These are phyloP conservation scores for Paspalum vaginatum DNA, from an alignment of 176 grass and related monocot genomes.

Conservation along the genomic window DNA sequence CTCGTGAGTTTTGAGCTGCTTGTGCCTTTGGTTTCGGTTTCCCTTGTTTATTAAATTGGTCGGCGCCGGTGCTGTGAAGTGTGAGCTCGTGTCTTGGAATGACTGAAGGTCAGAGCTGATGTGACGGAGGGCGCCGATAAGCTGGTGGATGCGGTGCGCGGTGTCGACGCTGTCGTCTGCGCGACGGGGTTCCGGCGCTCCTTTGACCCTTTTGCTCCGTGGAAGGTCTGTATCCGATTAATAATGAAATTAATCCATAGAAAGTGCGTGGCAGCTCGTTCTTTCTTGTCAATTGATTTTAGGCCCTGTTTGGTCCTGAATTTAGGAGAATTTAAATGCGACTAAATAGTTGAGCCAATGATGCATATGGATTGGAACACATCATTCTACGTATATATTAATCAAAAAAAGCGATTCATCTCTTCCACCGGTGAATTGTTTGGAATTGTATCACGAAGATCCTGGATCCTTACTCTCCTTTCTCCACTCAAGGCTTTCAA, in stretches of 20 bases:
- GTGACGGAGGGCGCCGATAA: slow-evolving; percentile 60
- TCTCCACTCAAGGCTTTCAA: no score
- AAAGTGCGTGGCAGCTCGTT: background rate
- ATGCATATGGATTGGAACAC: no score
- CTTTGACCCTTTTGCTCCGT: slow-evolving; percentile 67
- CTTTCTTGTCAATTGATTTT: background rate
- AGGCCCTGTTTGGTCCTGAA: no score
- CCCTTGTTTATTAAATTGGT: slow-evolving; percentile 20
- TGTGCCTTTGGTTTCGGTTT: background rate
- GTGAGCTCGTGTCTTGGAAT: slow-evolving; percentile 13
- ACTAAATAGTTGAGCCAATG: no score
- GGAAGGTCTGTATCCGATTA: slow-evolving; percentile 64
- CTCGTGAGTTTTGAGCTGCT: slow-evolving; percentile 51
- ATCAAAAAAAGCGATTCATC: no score
- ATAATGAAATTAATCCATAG: background rate
- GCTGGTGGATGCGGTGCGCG: slow-evolving; percentile 54
- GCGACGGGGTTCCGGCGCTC: slow-evolving; percentile 69
- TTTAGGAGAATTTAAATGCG: no score
- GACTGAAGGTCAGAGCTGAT: slow-evolving; percentile 61
- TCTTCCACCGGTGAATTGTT: no score
- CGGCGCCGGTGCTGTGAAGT: background rate
- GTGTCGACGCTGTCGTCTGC: slow-evolving; percentile 63
- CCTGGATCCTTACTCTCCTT: no score
- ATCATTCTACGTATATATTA: no score
- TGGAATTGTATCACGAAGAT: no score